These are phyloP conservation scores for Tetrahymena malaccensis DNA, from an alignment of 73 alveolate species.

Conservation along the genomic window DNA sequence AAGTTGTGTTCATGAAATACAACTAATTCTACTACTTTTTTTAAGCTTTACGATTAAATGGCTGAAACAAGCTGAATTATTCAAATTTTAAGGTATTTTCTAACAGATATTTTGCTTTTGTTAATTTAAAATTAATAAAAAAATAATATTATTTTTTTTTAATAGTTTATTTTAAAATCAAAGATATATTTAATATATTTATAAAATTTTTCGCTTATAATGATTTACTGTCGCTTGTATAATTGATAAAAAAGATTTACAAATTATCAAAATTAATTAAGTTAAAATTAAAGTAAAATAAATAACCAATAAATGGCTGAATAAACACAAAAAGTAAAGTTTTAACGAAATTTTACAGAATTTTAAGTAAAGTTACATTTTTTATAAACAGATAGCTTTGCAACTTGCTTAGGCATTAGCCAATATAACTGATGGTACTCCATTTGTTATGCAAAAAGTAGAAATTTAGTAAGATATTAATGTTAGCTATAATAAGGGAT, in stretches of 20 bases:
- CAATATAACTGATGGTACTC: background rate
- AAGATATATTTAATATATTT: too few relatives aligned
- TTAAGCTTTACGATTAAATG: background rate
- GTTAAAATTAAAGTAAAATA: background rate
- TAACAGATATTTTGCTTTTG: background rate
- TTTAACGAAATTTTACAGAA: background rate
- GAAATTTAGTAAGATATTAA: background rate
- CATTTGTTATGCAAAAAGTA: background rate
- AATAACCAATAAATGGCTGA: background rate
- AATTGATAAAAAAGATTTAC: background rate
- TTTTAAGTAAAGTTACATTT: background rate
- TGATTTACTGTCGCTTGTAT: background rate
- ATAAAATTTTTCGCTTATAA: background rate
- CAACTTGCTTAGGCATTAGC: background rate
- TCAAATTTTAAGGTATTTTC: too few relatives aligned
- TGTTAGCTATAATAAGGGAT: background rate
- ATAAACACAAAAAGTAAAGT: background rate
- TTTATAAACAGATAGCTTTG: background rate
- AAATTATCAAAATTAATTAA: background rate
- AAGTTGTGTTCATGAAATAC: background rate
- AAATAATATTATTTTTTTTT: too few relatives aligned
- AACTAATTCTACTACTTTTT: background rate
- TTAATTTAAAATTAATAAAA: too few relatives aligned
- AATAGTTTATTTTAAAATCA: background rate
- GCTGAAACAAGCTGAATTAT: background rate